A percentile compares a stretch with the other conserved stretches of the same genome.
Evolutionary conservation across 2,329 filamentous ascomycete genomes (phyloP).

Genomic region (Didymella pomorum): DNA sequence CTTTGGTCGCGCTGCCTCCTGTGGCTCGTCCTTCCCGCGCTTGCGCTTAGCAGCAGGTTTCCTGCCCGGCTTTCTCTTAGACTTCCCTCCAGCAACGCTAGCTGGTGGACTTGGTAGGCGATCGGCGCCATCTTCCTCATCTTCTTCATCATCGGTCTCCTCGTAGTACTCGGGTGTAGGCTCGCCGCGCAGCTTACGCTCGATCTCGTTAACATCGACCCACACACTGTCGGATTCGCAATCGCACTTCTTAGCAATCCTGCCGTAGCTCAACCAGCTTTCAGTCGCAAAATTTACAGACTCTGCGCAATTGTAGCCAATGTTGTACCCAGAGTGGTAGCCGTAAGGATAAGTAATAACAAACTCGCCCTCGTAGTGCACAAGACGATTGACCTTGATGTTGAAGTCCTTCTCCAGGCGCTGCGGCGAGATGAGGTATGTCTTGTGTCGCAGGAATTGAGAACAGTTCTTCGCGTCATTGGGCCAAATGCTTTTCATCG

Average conservation of each 20-base stretch:
- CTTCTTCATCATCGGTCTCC: slow-evolving; percentile 73
- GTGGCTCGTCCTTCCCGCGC: slow-evolving; percentile 54
- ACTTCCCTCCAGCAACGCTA: slow-evolving; percentile 74
- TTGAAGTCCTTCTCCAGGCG: slow-evolving; percentile 86
- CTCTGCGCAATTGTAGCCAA: slow-evolving; percentile 98
- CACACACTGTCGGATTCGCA: slow-evolving; percentile 98
- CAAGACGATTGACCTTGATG: slow-evolving; percentile 94
- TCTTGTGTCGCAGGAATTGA: slow-evolving; percentile 97
- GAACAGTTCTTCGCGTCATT: slow-evolving; percentile 94
- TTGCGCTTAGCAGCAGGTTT: slow-evolving; percentile 74
- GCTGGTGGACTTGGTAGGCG: slow-evolving; percentile 80
- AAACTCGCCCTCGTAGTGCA: slow-evolving; percentile 96
- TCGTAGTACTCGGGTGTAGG: slow-evolving; percentile 80
- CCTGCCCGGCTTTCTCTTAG: slow-evolving; percentile 70
- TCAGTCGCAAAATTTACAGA: slow-evolving; percentile 98
- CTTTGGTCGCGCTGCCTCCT: slow-evolving; percentile 63
- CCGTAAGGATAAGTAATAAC: slow-evolving; percentile 98
- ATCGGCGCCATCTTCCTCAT: slow-evolving; percentile 63
- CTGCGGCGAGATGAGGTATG: slow-evolving; percentile 92
- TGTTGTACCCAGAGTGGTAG: slow-evolving; percentile 96
- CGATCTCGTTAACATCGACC: slow-evolving; percentile 96
- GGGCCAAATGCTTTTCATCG: slow-evolving; percentile 96
- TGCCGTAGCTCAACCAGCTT: slow-evolving; percentile 92
- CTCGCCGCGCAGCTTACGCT: slow-evolving; percentile 91
- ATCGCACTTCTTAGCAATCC: slow-evolving; percentile 95